Percentiles rank a stretch among this genome's conserved stretches.
Evolutionary conservation across 225 moss, liverwort and hornwort species (phyloP).

Genomic region (Ulota crispa): DNA sequence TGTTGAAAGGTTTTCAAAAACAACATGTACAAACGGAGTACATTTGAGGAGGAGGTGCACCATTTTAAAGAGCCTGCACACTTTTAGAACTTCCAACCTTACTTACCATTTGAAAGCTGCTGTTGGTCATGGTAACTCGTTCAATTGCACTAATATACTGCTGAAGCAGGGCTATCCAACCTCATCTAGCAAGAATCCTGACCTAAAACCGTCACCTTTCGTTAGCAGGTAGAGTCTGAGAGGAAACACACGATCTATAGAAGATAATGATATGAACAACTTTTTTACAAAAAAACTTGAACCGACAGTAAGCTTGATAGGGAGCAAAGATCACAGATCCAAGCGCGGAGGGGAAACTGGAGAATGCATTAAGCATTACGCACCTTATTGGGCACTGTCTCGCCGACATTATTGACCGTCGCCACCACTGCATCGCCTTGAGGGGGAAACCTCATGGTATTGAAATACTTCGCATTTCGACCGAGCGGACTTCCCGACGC

Average conservation of each 20-base stretch:
- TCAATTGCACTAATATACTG: neutral
- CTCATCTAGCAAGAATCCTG: neutral
- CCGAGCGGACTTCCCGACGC: constrained; percentile 1
- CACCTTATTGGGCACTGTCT: constrained; percentile 13
- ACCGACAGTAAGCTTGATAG: neutral
- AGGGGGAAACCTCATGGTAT: constrained; percentile 42
- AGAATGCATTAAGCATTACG: neutral
- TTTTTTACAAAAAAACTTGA: neutral
- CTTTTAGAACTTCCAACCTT: no score
- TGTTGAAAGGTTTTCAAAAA: no score
- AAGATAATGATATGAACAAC: neutral
- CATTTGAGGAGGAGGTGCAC: no score
- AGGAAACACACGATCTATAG: neutral
- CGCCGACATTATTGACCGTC: constrained; percentile 11
- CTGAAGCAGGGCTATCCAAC: neutral
- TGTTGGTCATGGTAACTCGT: neutral
- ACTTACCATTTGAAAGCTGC: neutral
- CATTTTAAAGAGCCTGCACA: no score
- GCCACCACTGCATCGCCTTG: constrained; percentile 26
- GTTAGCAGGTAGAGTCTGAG: neutral
- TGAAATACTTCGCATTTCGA: constrained; percentile 35
- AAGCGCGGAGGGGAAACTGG: neutral
- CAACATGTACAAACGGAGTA: no score
- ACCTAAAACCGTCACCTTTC: neutral
- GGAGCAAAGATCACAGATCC: neutral